A percentile compares a stretch with the other conserved stretches of the same genome.
Evolutionary conservation across 2,329 filamentous ascomycete species (phyloP).

Genomic region (Podosphaera xanthii): DNA sequence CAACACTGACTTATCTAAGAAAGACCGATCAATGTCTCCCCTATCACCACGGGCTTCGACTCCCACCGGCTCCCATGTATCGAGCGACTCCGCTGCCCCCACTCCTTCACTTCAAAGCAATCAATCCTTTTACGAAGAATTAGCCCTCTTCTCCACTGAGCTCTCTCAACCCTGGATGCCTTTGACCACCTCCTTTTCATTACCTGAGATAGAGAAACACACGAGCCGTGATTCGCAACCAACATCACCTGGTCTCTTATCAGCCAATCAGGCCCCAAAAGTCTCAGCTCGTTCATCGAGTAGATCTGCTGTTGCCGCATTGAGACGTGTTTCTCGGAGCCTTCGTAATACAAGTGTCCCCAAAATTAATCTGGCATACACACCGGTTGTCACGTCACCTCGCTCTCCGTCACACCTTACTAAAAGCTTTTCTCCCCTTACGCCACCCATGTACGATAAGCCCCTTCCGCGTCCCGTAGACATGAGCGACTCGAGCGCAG

Average conservation of each 20-base stretch:
- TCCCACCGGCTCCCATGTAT: not conserved
- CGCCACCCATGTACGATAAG: not conserved
- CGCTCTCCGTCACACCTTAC: not conserved
- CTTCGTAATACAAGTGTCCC: slow-evolving; percentile 7
- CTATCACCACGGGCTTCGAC: not conserved
- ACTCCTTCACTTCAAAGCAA: not conserved
- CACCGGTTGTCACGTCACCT: not conserved
- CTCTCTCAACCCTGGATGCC: not conserved
- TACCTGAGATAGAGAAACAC: not conserved
- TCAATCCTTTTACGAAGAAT: not conserved
- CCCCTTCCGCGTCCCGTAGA: not conserved
- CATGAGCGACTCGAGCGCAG: not conserved
- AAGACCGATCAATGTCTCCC: not conserved
- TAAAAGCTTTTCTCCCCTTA: not conserved
- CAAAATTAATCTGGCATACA: slow-evolving; percentile 7
- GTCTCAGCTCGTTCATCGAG: not conserved
- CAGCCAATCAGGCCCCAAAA: not conserved
- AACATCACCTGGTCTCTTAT: not conserved
- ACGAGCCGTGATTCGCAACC: not conserved
- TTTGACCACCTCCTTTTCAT: not conserved
- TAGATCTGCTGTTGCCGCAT: slow-evolving; percentile 4
- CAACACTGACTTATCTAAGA: not conserved
- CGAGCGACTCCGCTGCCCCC: not conserved
- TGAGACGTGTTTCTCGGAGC: slow-evolving; percentile 7
- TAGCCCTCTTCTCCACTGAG: not conserved